Evolutionary conservation across 306 rosid genomes (phyloP).

Genomic region (Comarum palustre): DNA sequence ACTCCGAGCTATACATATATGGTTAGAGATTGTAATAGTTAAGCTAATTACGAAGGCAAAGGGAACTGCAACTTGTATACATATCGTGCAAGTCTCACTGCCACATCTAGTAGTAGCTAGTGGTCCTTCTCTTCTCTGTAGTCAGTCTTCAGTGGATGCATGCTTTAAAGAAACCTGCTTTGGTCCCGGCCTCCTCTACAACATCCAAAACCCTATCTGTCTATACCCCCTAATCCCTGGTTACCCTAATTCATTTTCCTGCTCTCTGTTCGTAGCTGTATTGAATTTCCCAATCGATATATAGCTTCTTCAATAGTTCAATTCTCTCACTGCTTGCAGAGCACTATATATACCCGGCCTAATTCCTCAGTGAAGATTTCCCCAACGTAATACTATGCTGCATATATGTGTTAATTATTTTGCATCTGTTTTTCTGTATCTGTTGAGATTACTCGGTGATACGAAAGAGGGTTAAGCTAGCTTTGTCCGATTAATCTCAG

Average conservation of each 20-base stretch:
- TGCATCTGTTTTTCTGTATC: background rate
- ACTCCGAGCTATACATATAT: background rate
- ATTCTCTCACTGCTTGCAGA: background rate
- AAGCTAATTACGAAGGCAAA: background rate
- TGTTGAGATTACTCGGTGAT: background rate
- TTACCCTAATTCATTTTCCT: background rate
- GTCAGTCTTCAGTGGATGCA: constrained; percentile 15
- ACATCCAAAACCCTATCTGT: background rate
- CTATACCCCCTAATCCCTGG: background rate
- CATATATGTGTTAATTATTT: background rate
- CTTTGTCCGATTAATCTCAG: background rate
- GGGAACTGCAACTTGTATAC: background rate
- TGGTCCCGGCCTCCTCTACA: constrained; percentile 12
- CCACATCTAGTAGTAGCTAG: background rate
- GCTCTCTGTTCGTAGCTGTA: background rate
- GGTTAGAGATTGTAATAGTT: background rate
- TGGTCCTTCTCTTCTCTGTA: constrained; percentile 11
- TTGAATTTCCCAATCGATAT: background rate
- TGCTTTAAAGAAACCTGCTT: constrained; percentile 11
- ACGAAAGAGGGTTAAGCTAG: background rate
- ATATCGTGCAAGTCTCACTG: constrained; percentile 10
- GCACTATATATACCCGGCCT: background rate
- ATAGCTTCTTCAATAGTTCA: background rate
- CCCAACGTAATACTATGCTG: background rate
- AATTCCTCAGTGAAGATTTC: background rate